Evolutionary conservation across 805 yeast genomes (phyloP), one percentile per base, ranked within the genome.

Genomic region (Kodamaea nitidulidarum): DNA sequence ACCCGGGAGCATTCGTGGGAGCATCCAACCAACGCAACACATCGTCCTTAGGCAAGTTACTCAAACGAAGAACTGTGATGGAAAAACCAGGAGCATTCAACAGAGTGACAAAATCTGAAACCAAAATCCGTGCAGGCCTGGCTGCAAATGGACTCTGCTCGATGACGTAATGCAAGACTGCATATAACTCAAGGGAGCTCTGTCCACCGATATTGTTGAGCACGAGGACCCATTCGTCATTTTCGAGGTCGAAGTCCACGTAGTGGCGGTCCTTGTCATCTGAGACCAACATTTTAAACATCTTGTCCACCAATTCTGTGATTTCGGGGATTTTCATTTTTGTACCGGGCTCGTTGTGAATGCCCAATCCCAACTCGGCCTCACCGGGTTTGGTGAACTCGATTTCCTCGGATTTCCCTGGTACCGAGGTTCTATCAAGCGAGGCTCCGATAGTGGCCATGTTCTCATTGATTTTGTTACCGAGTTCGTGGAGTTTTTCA

Each of bases 361-460:
- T 90, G 32, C 98, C 98, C 80, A 90, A 82, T 18, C 98, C 98
- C 42, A 90, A 72, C 60, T 90, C 98, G 56, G 84, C 82, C 60
- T 85, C 87, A 42, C 79, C 67, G 3, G 61, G 71, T 18, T 63
- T 72, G 45, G 87, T 72, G 40, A 62, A 58, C 32, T 71, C 78
- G 32, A 65, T 44, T 31, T 63, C 70, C 14, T 37, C 56, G 5
- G 40, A 16, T 51, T 85, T 76, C 4, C 95, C 95, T 4, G 98
- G 97, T 15, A 90, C 95, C 31, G 85, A 78, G 38, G 93, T 87
- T 54, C 93, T 90, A 51, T 86, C 96, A 48, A 90, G 70, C 2
- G 95, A 84, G 2, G 95, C 87, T 31, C 95, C 95, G 52, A 91
- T 78, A 8, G 97, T 88, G 28, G 85, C 96, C 48, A 86, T 53